Evolutionary conservation across 805 yeast species (phyloP), one percentile per base, ranked within the genome.

Genomic region (Ogataea philodendri): DNA sequence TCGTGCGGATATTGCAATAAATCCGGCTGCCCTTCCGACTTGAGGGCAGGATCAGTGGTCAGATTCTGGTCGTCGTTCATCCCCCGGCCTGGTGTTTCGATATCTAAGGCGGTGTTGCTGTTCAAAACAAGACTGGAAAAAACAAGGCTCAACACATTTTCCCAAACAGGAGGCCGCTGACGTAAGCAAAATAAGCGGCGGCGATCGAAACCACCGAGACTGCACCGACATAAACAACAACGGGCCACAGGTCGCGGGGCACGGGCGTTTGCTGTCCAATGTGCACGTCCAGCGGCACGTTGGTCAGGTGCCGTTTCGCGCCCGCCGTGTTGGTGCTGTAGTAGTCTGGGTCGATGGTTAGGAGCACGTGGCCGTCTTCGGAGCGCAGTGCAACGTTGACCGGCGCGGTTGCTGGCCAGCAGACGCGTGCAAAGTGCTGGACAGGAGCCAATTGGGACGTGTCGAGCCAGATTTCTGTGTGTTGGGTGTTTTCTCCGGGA

Each of bases 331-430:
- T 34, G 5, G 26, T 36, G 10, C 49, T 14, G 35, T 54, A 54
- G 44, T 52, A 54, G 29, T 54, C 44, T 0, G 55, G 37, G 10
- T 32, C 25, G 5, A 42, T 40, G 17, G 42, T 30, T 9, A 53
- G 33, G 13, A 34, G 33, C 14, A 51, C 34, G 10, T 15, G 15
- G 15, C 21, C 10, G 22, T 11, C 17, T 3, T 13, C 9, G 13
- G 20, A 28, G n/a, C 19, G 6, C 9, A 52, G 30, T 9, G 17
- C 7, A 4, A 53, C 37, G 28, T 28, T 33, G 22, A 55, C 33
- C 7, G 61, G 61, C 24, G 49, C 42, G 3, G 53, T 44, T 3
- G 61, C 58, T 21, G 49, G 28, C 60, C 60, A 56, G 35, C 56
- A 48, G 5, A 52, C 41, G 26, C 25, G 22, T 10, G 33, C 33